These are phyloP conservation scores for Clavariopsis aquatica DNA, from an alignment of 495 filamentous ascomycete species.

Conservation along the genomic window DNA sequence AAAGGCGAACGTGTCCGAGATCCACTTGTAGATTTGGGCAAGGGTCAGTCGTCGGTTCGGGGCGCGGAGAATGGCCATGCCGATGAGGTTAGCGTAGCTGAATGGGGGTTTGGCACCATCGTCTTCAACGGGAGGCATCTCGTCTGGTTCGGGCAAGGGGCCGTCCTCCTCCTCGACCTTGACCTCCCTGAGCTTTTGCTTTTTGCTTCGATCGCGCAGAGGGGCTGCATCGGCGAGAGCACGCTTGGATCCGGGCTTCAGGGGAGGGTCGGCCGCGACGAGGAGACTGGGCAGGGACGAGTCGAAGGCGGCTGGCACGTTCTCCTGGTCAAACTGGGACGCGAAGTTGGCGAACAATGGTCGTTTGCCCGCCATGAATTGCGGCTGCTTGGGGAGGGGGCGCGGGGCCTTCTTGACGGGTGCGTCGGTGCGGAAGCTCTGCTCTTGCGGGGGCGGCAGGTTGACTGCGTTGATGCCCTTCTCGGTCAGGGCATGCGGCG, in stretches of 20 bases:
- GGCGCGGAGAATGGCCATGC: constrained; percentile 92
- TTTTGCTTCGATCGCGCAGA: constrained; percentile 73
- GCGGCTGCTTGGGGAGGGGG: constrained; percentile 38
- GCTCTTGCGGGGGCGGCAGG: constrained; percentile 69
- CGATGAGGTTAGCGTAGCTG: constrained; percentile 94
- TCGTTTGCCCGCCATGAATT: constrained; percentile 50
- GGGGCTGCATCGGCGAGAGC: constrained; percentile 69
- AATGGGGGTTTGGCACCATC: constrained; percentile 86
- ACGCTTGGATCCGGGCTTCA: constrained; percentile 57
- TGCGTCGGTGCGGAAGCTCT: constrained; percentile 76
- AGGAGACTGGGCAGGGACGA: constrained; percentile 43
- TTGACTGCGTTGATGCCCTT: constrained; percentile 59
- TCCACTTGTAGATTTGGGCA: constrained; percentile 99
- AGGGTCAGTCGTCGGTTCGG: constrained; percentile 81
- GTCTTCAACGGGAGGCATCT: constrained; percentile 79
- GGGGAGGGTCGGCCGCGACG: constrained; percentile 58
- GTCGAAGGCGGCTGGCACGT: constrained; percentile 50
- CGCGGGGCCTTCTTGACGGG: constrained; percentile 65
- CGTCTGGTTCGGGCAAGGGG: constrained; percentile 67
- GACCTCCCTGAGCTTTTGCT: constrained; percentile 43
- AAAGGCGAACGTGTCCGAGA: constrained; percentile 86
- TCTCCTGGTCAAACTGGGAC: constrained; percentile 66
- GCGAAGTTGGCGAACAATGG: constrained; percentile 67
- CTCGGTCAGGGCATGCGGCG: constrained; percentile 43
- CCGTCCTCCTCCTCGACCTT: constrained; percentile 56